phyloP scores from a whole-genome alignment of 352 stramenopile species.

The Phytophthora fragariae region DNA sequence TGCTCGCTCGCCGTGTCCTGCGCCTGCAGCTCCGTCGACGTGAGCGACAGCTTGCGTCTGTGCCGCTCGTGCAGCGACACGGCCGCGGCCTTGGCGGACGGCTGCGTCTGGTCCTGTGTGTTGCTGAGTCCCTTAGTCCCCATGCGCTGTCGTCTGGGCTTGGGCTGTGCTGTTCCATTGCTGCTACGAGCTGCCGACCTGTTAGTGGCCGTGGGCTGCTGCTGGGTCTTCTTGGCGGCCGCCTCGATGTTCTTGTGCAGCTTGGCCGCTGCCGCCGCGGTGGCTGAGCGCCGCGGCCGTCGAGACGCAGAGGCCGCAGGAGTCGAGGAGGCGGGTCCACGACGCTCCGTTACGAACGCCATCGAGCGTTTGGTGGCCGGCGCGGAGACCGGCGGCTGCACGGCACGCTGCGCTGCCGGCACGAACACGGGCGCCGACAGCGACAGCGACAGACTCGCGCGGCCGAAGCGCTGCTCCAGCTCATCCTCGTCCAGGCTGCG shows the following conservation, averaged over 20 bases:
- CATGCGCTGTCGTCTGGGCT: constrained; percentile 64
- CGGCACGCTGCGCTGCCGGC: constrained; percentile 27
- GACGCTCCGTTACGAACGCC: constrained; percentile 62
- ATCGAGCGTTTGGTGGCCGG: constrained; percentile 42
- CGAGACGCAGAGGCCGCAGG: constrained; percentile 6
- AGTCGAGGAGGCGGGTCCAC: background rate
- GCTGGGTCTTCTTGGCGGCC: constrained; percentile 25
- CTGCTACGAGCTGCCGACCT: background rate
- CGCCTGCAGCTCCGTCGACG: constrained; percentile 25
- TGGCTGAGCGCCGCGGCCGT: constrained; percentile 17
- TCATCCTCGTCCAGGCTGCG: constrained; percentile 67
- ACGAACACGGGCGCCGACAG: constrained; percentile 70
- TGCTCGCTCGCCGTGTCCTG: constrained; percentile 6
- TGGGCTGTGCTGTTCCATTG: constrained; percentile 27
- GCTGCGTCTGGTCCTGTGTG: constrained; percentile 22
- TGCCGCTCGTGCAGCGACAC: constrained; percentile 32
- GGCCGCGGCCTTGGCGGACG: constrained; percentile 21
- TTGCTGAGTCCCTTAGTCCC: constrained; percentile 39
- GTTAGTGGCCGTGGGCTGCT: constrained; percentile 7
- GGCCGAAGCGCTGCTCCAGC: constrained; percentile 69
- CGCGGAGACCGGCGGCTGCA: constrained; percentile 2
- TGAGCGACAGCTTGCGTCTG: constrained; percentile 52
- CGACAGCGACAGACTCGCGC: constrained; percentile 46
- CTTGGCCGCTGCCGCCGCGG: constrained; percentile 23
- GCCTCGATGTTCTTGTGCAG: constrained; percentile 37